Evolutionary conservation across 495 filamentous ascomycete genomes (phyloP), one percentile per base, ranked within the genome.

Genomic region (Xeromyces bisporus): DNA sequence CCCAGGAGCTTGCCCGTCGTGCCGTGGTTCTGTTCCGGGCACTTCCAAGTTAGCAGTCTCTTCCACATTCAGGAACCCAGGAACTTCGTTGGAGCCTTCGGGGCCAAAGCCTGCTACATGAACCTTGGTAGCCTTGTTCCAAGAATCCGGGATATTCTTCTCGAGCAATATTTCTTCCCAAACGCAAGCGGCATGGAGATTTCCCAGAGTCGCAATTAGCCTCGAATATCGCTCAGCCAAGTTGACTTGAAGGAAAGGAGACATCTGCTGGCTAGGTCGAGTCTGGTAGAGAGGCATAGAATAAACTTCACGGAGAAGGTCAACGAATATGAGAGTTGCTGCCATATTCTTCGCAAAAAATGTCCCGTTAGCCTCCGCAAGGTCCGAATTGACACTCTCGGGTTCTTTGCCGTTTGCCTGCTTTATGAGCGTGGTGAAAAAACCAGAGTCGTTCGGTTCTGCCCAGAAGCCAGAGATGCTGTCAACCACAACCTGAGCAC

Each of bases 131-230:
- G 69, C 68, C 41, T 72, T 63, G 37, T 77, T 70, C 72, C 75
- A 81, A 20, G 66, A 58, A 11, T 70, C 61, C 1, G 80, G 75
- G 32, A 80, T 67, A 26, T 51, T 62, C 41, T 73, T 72, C 43
- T 76, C 67, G 13, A 94, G 55, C 0, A 75, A 44, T 18, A 81
- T 79, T 36, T 87, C 80, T 49, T 97, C 91, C 62, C 77, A 77
- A 14, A 89, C 63, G 35, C 83, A 79, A 29, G 71, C 71, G 17
- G 77, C 72, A 35, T 91, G 68, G 17, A 97, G 60, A 16, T 69
- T 67, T 6, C 83, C 84, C 10, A 96, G 64, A 18, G 68, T 69
- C 27, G 68, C 63, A 26, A 87, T 63, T 12, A 93, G 56, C 14
- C 58, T 48, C 23, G 62, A 55, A 47, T 89, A 92, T 36, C 75